Conservation (phyloP, 73 alveolate genomes). For the Tetrahymena borealis region DNA sequence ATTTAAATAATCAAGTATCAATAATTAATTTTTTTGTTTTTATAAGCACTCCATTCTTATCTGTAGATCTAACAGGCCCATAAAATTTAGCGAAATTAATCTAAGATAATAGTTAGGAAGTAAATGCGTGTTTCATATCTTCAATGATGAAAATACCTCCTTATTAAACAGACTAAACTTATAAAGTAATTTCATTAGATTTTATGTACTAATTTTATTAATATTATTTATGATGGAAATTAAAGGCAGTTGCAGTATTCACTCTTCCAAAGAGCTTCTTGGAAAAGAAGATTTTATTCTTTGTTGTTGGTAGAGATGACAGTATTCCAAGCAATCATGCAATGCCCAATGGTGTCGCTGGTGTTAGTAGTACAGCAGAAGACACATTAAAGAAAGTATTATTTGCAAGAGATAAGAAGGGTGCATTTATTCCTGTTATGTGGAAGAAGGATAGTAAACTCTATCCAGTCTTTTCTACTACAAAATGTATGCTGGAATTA, state of each 20-base stretch:
- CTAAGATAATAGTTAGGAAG: slow-evolving; percentile 51
- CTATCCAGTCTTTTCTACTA: slow-evolving; percentile 16
- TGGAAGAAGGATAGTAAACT: slow-evolving; percentile 34
- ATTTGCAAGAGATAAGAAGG: slow-evolving; percentile 27
- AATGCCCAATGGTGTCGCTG: slow-evolving; percentile 95
- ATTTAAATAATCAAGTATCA: neutral
- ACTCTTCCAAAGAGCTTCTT: slow-evolving; percentile 86
- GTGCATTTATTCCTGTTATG: slow-evolving; percentile 17
- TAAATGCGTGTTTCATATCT: slow-evolving; percentile 71
- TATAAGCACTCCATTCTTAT: slow-evolving; percentile 64
- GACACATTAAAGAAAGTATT: slow-evolving; percentile 30
- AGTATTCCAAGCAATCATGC: slow-evolving; percentile 79
- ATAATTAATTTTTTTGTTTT: neutral
- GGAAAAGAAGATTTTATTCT: slow-evolving; percentile 78
- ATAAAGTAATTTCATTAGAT: slow-evolving; percentile 17
- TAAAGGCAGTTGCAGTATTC: slow-evolving; percentile 77
- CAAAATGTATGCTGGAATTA: slow-evolving; percentile 26
- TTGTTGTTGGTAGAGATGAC: slow-evolving; percentile 88
- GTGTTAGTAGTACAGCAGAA: slow-evolving; percentile 78
- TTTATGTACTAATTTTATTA: neutral
- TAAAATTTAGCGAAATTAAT: slow-evolving; percentile 75
- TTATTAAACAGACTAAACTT: slow-evolving; percentile 78
- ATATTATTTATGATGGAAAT: neutral
- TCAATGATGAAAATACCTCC: slow-evolving; percentile 95
- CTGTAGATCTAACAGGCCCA: slow-evolving; percentile 72